Evolutionary conservation across 805 yeast genomes (phyloP), one percentile per base, ranked within the genome.

Genomic region (Tetrapisispora phaffii): DNA sequence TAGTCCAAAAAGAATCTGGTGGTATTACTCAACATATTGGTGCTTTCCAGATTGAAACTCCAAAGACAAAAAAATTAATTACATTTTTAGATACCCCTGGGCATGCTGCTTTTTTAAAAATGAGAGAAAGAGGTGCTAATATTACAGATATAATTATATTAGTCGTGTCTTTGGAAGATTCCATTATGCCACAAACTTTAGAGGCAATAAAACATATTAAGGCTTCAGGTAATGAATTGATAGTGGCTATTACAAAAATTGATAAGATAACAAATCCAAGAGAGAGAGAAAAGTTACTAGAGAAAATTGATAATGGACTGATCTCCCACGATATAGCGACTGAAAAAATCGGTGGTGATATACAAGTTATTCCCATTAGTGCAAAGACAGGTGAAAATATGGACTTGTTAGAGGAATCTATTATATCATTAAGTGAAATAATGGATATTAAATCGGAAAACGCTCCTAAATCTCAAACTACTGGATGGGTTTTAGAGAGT

Each of bases 21-120:
- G 97, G 98, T 17, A 93, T 93, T 42, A 93, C 98, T 0, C 98
- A 93, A 63, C 97, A 88, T 61, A 93, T 93, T 46, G 98, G 98
- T 62, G 97, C 98, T 0, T 93, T 93, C 56, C 82, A 90, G 15
- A 93, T 90, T 21, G 70, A 71, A n/a, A 76, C 95, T 0, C 89
- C 93, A 0, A 61, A 74, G 1, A 76, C 93, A 0, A 79, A 82
- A 55, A 83, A 82, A 60, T 69, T 69, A 35, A 85, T 93, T 51
- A 90, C 97, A 0, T 90, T 93, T 52, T 72, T 93, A 49, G 98
- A 93, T 63, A 93, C 98, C 0, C 98, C 98, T 0, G 98, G 98
- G 0, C 98, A 93, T 67, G 94, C 96, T 10, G 97, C 97, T 0
- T 93, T 93, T 59, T 69, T 93, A 51, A 88, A 88, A 57, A 88